Percentiles rank a stretch among this genome's conserved stretches.
phyloP scores from a whole-genome alignment of 371 early-diverging fungal genomes.

The Actinomucor elegans region DNA sequence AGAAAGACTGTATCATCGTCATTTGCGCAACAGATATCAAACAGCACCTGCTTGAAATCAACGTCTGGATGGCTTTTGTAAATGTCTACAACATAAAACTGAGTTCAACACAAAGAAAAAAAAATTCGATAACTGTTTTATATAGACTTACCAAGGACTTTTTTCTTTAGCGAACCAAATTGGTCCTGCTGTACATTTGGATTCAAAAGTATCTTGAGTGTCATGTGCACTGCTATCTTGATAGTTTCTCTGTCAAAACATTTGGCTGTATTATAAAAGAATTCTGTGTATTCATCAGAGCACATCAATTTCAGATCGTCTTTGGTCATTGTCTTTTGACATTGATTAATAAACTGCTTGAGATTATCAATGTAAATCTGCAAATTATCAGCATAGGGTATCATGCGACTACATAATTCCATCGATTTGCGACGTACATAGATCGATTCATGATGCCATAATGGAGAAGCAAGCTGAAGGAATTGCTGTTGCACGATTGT shows the following conservation, averaged over 20 bases:
- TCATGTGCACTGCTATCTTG: no score
- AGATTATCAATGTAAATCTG: no score
- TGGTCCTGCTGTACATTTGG: no score
- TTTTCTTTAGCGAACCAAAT: no score
- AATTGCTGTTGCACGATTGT: background rate
- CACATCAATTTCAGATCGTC: constrained; percentile 1
- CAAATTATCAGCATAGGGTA: no score
- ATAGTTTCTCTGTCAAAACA: no score
- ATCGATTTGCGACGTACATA: constrained; percentile 14
- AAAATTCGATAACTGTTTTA: no score
- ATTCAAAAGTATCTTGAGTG: no score
- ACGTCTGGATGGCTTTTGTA: background rate
- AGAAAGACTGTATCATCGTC: constrained; percentile 15
- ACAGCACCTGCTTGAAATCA: background rate
- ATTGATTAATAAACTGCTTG: constrained; percentile 6
- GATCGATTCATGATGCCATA: constrained; percentile 8
- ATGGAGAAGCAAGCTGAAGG: background rate
- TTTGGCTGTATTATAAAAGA: constrained; percentile 7
- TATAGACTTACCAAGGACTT: no score
- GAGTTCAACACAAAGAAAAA: no score
- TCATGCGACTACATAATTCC: constrained; percentile 8
- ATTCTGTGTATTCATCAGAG: constrained; percentile 18
- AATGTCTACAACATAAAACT: no score
- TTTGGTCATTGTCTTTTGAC: background rate
- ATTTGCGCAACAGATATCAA: constrained; percentile 19